Evolutionary conservation across 371 early-diverging fungal genomes (phyloP).

Genomic region (Mucor racemosus): DNA sequence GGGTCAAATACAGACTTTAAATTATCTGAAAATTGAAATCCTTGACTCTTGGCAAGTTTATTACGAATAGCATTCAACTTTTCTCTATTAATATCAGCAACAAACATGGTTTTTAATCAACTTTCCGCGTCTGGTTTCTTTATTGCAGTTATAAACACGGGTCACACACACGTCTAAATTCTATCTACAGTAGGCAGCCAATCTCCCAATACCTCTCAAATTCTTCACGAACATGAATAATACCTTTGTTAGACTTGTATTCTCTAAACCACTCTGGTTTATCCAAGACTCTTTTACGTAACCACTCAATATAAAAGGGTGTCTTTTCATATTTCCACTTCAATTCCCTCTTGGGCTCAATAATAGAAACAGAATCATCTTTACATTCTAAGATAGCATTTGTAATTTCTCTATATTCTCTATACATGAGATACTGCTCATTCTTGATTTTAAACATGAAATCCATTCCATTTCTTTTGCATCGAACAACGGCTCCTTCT

Average conservation of each 20-base stretch:
- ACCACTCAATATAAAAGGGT: conserved; percentile 78
- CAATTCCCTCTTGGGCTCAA: neutral
- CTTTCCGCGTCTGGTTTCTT: neutral
- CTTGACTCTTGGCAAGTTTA: neutral
- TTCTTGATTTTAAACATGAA: conserved; percentile 94
- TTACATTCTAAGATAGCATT: conserved; percentile 48
- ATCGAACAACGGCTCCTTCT: conserved; percentile 95
- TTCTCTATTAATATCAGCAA: conserved; percentile 12
- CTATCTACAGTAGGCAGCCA: neutral
- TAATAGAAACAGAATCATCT: conserved; percentile 13
- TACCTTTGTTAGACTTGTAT: conserved; percentile 75
- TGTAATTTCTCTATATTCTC: conserved; percentile 96
- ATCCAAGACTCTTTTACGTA: conserved; percentile 55
- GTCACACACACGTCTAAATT: neutral
- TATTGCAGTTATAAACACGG: neutral
- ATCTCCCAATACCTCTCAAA: conserved; percentile 56
- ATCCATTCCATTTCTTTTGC: conserved; percentile 46
- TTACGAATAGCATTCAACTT: neutral
- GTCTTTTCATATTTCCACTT: conserved; percentile 57
- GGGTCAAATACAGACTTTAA: conserved; percentile 14
- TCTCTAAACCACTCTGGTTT: conserved; percentile 75
- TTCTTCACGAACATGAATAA: conserved; percentile 74
- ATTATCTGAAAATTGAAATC: conserved; percentile 12
- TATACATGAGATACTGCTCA: conserved; percentile 89
- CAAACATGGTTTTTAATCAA: neutral